phyloP scores from a whole-genome alignment of 306 rosid species.

The Citrullus mucosospermus region DNA sequence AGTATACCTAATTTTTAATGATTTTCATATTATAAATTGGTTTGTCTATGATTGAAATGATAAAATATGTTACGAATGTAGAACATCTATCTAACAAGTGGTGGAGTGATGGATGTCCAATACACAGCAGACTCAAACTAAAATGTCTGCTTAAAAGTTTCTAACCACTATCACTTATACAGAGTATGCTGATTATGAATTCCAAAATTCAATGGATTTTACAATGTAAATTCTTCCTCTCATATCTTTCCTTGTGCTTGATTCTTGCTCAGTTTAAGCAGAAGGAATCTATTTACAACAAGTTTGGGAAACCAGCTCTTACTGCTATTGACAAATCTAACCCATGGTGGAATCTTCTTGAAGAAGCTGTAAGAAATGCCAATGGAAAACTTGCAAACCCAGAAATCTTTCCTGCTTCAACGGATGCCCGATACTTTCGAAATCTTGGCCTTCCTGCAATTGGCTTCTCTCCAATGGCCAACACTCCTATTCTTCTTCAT shows the following conservation, averaged over 20 bases:
- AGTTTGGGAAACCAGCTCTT: conserved; percentile 45
- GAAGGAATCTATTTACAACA: conserved; percentile 28
- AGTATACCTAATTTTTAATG: background rate
- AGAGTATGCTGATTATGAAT: background rate
- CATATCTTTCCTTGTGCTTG: conserved; percentile 12
- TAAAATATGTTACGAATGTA: background rate
- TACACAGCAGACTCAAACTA: background rate
- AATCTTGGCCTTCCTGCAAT: conserved; percentile 67
- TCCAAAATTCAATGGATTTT: background rate
- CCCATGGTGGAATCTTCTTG: conserved; percentile 82
- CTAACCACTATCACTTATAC: background rate
- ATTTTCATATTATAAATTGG: background rate
- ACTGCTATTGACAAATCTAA: conserved; percentile 66
- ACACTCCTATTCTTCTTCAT: conserved; percentile 82
- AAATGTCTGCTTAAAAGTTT: background rate
- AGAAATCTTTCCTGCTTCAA: conserved; percentile 72
- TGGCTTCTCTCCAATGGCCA: conserved; percentile 92
- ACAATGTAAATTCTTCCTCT: background rate
- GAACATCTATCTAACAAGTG: background rate
- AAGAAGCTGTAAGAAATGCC: conserved; percentile 60
- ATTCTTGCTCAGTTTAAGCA: conserved; percentile 57
- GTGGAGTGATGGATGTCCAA: background rate
- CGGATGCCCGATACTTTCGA: conserved; percentile 84
- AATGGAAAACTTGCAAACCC: conserved; percentile 79
- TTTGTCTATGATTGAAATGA: background rate